A percentile compares a stretch with the other conserved stretches of the same genome.
These are phyloP conservation scores for Saturnispora galanensis DNA, from an alignment of 805 yeast genomes.

Conservation along the genomic window DNA sequence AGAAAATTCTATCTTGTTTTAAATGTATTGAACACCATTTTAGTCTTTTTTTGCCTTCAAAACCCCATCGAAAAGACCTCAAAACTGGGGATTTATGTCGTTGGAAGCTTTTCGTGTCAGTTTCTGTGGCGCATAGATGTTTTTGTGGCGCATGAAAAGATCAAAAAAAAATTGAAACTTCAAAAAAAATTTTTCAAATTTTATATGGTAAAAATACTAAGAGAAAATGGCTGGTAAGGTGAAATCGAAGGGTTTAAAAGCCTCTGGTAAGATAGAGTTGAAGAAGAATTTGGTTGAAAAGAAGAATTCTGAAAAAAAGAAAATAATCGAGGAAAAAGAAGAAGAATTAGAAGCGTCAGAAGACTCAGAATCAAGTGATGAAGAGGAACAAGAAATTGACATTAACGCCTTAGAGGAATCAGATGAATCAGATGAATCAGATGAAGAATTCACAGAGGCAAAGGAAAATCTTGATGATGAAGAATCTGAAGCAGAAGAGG, in stretches of 20 bases:
- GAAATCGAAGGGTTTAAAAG: conserved; percentile 29
- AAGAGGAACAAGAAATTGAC: conserved; percentile 17
- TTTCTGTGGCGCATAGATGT: no score
- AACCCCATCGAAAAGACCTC: no score
- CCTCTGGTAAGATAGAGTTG: conserved; percentile 13
- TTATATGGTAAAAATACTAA: background rate
- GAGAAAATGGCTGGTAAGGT: conserved; percentile 21
- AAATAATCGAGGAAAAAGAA: conserved; percentile 7
- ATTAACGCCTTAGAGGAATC: conserved; percentile 10
- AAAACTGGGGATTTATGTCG: no score
- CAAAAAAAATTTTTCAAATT: no score
- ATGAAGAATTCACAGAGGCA: conserved; percentile 15
- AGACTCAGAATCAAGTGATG: conserved; percentile 31
- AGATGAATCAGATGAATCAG: conserved; percentile 23
- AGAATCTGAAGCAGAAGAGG: conserved; percentile 31
- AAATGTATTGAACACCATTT: no score
- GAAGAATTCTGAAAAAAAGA: conserved; percentile 31
- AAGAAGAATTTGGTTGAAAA: conserved; percentile 23
- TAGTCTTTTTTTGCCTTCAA: no score
- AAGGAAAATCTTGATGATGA: conserved; percentile 16
- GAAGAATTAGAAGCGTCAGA: conserved; percentile 29
- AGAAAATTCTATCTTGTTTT: no score
- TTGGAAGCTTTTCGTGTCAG: no score
- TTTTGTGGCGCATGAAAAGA: background rate
- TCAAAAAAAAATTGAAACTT: no score